These are phyloP conservation scores for Fusarium musae DNA, from an alignment of 2,329 filamentous ascomycete species.

Conservation along the genomic window DNA sequence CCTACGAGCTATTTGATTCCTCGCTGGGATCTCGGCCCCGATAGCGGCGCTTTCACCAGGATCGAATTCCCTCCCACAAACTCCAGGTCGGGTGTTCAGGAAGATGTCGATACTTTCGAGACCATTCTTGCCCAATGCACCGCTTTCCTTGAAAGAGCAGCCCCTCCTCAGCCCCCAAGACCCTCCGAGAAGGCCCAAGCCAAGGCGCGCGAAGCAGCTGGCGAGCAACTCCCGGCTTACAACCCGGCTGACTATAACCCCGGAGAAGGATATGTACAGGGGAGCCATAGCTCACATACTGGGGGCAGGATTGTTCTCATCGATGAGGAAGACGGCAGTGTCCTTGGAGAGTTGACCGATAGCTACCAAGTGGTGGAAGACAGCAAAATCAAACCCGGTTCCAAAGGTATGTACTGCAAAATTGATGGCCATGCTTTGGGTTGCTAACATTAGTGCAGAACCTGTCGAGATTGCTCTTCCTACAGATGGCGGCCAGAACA, in stretches of 20 bases:
- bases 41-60: conserved; percentile 89
- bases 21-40: conserved; percentile 90
- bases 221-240: conserved; percentile 70
- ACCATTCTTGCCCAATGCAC: conserved; percentile 98
- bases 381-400: conserved; percentile 80
- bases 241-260: conserved; percentile 84
- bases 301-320: conserved; percentile 87
- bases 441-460: conserved; percentile 55
- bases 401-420: conserved; percentile 74
- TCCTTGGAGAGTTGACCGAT: conserved; percentile 90
- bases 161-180: conserved; percentile 62
- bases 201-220: conserved; percentile 55
- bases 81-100: conserved; percentile 78
- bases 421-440: neutral
- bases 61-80: conserved; percentile 88
- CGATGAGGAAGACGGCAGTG: conserved; percentile 95
- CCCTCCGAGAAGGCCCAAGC: conserved; percentile 49
- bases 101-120: conserved; percentile 96
- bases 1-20: conserved; percentile 94
- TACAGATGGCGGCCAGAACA: conserved; percentile 71
- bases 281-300: conserved; percentile 63
- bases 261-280: conserved; percentile 79
- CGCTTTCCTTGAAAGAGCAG: conserved; percentile 87
- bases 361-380: conserved; percentile 85
- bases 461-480: conserved; percentile 84